Evolutionary conservation across 805 yeast genomes (phyloP), one percentile per base, ranked within the genome.

Genomic region (Wickerhamiella siamensis): DNA sequence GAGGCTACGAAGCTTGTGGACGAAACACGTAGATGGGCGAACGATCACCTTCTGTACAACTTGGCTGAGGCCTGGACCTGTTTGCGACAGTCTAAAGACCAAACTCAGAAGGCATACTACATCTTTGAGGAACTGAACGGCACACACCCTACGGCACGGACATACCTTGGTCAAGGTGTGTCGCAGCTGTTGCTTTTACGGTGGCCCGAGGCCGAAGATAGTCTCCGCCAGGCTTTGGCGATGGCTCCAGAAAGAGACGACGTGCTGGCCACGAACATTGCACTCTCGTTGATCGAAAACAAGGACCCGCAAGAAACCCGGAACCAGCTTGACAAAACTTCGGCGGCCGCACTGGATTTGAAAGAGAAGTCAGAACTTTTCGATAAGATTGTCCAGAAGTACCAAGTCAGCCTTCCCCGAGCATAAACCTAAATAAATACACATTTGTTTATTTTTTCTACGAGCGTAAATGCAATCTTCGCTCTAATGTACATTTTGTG

Each of bases 141-240:
- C 22, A 34, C 49, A 35, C 38, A 31, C 12, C 44, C 50, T 4
- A 38, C 55, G 9, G 67, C 84, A 34, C 76, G 80, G 45, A 70
- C 74, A 27, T 69, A 80, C 50, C 53, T 73, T 29, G 77, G 80
- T 32, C 73, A 84, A 54, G 70, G 84, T 35, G 79, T 77, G 9
- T 68, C 86, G 45, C 84, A 87, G 47, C 62, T 87, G 52, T 84
- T 83, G 63, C 71, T 84, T 57, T 74, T 77, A 39, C 81, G 87
- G 54, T 65, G 74, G 43, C 88, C 87, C 2, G 96, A 88, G 62
- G 87, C 95, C 8, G 71, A 72, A 45, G 83, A 82, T 47, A 65
- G 62, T 10, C 42, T 66, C 22, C 38, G 48, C 33, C 55, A 65
- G 27, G 67, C 72, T n/a, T 62, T 65, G n/a, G 64, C 62, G 45